phyloP scores from a whole-genome alignment of 176 grass and related monocot species.

The Rhynchospora tenuis region DNA sequence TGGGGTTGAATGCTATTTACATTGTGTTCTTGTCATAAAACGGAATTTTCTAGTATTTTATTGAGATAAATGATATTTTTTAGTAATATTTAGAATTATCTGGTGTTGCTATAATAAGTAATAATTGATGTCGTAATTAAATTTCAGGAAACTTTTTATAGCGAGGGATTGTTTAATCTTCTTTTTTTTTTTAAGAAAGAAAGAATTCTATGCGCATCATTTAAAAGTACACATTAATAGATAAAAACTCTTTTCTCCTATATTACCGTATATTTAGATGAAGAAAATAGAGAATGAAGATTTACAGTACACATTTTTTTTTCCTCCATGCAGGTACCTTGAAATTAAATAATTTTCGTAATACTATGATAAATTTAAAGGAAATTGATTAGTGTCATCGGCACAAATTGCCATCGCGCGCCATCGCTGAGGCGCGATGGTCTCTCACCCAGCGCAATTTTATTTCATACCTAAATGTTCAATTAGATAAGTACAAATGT shows the following conservation, averaged over 20 bases:
- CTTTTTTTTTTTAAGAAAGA: neutral
- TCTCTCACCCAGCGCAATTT: too few relatives aligned
- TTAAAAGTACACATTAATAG: neutral
- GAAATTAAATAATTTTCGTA: neutral
- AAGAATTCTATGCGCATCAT: neutral
- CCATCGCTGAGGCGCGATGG: too few relatives aligned
- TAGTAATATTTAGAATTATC: neutral
- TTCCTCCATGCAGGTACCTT: neutral
- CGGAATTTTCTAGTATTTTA: neutral
- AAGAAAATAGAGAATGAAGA: neutral
- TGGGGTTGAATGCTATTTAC: neutral
- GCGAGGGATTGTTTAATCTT: neutral
- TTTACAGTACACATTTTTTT: neutral
- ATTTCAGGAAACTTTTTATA: neutral
- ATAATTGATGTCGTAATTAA: neutral
- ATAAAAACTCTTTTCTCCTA: neutral
- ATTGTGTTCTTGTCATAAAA: slow-evolving; percentile 6
- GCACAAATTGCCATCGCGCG: too few relatives aligned
- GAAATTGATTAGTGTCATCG: too few relatives aligned
- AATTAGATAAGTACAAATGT: too few relatives aligned
- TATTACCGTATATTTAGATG: neutral
- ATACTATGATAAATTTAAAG: neutral
- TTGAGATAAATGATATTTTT: neutral
- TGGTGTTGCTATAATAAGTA: neutral
- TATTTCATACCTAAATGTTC: too few relatives aligned